Base-by-base conservation (phyloP, 352 stramenopile species). In the Halophytophthora polymorphica region DNA sequence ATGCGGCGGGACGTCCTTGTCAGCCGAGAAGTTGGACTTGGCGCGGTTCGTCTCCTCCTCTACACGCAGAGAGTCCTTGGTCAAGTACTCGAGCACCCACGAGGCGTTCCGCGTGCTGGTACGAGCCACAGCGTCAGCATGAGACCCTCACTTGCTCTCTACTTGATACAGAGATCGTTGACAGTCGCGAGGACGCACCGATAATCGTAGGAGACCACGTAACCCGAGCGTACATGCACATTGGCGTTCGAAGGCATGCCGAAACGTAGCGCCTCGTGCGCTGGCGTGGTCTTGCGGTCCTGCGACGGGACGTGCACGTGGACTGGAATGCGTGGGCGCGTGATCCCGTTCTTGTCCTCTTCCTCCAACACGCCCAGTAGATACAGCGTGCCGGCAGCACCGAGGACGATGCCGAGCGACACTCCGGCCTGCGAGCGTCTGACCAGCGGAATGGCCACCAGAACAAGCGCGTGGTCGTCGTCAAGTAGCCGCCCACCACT, bases 1-100 rank as follows among this genome's bases (percentile, higher is more conserved):
- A 6, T 65, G 64, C 42, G 83, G 68, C 1, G 80, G 77, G 2
- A 96, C 76, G 18, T 60, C 45, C 8, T 58, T 47, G 61, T 98
- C 91, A 45, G 88, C 78, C 17, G 67, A 66, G 69, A 98, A 98
- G 19, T 77, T 71, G 29, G 88, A 93, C 34, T 92, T 92, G n/a
- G 73, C 51, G 47, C 87, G 84, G 59, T 92, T 70, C 3, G 81
- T 78, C 25, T 90, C 86, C 56, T 84, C 84, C 42, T 64, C 56
- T 40, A 68, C 75, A 22, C 77, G 69, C 21, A 95, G 68, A 41
- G 75, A 86, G 43, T 86, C 66, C 52, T 70, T 79, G 2, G 83
- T 93, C 45, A 96, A 48, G 47, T 78, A 73, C 63, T 96, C 86
- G 55, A 95, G 67, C 33, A 95, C 87, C 86, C 86, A 96, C 45